Base-by-base conservation (phyloP, 805 yeast species). In the Saccharomycopsis microspora region DNA sequence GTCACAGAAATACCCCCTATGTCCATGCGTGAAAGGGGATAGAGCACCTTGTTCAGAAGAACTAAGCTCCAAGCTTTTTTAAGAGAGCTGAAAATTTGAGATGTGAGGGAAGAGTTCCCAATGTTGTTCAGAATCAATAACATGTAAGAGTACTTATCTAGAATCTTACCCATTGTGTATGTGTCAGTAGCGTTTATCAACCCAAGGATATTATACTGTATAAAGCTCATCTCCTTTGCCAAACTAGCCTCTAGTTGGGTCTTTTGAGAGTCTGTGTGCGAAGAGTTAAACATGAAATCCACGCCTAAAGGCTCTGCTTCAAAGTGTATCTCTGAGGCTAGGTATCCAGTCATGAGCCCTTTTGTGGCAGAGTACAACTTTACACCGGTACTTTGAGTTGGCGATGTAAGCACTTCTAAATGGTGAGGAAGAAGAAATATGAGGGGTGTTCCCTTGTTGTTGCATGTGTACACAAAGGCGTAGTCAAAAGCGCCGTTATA, bases 101-200 rank as follows among this genome's bases (percentile, higher is more conserved):
- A 51, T 2, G 76, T 63, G 5, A 63, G 66, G 4, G 55, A 63
- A n/a, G 64, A 60, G 53, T 73, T 75, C 41, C 66, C 58, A 46
- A 78, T 68, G 30, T 73, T 76, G 52, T 68, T 64, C 11, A 75
- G 69, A 8, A 74, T 74, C 48, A 74, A 67, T 49, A 76, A 64
- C 43, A 78, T 71, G 58, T 75, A 73, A 5, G 81, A 78, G 56
- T 72, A 78, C 55, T 75, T 76, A 59, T 75, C 81, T 33, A 76
- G 50, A 9, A 70, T 64, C 56, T 78, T 77, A 46, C 82, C 83
- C 11, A 76, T 60, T 51, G 57, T 72, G 56, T 78, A 78, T 49
- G 65, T 74, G 10, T 76, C 72, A 56, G 62, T 55, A 3, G 56
- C 57, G 2, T 61, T 55, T 39, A 75, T 70, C 6, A 75, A 60